A percentile compares a stretch with the other conserved stretches of the same genome.
Conservation (phyloP, 169 alveolate species). For the Eimeria sp. region DNA sequence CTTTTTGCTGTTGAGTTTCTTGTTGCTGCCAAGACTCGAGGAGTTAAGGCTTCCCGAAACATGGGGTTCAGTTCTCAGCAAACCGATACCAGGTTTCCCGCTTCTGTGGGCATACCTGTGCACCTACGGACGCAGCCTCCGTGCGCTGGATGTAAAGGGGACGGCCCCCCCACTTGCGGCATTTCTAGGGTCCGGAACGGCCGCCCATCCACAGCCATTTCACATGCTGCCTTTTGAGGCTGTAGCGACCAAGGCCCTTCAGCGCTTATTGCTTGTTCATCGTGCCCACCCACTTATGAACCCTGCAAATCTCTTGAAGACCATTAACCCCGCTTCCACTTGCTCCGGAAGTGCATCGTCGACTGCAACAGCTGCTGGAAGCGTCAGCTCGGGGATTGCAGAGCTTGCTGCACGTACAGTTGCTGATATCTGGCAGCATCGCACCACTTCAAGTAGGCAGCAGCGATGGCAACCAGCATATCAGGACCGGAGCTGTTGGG, state of each 20-base stretch:
- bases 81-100: constrained; percentile 63
- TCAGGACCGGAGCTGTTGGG: background rate
- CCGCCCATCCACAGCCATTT: constrained; percentile 55
- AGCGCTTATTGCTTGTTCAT: constrained; percentile 41
- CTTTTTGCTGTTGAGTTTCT: constrained; percentile 35
- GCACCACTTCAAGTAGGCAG: constrained; percentile 3
- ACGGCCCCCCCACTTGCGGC: constrained; percentile 75
- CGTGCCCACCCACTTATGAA: constrained; percentile 73
- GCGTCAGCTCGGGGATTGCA: constrained; percentile 21
- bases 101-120: constrained; percentile 66
- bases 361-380: constrained; percentile 18
- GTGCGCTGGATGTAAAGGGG: constrained; percentile 53
- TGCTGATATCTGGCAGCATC: constrained; percentile 27
- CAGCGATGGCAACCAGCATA: background rate
- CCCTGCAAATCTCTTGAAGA: background rate
- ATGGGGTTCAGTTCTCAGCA: constrained; percentile 55
- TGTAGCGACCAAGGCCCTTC: constrained; percentile 69
- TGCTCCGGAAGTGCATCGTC: constrained; percentile 1
- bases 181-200: constrained; percentile 67
- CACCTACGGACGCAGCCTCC: constrained; percentile 66
- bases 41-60: constrained; percentile 73
- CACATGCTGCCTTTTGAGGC: constrained; percentile 41
- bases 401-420: constrained; percentile 54
- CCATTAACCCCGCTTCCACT: background rate
- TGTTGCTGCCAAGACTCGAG: constrained; percentile 60